These are phyloP conservation scores for Vigna radiata DNA, from an alignment of 306 rosid species.

Conservation along the genomic window DNA sequence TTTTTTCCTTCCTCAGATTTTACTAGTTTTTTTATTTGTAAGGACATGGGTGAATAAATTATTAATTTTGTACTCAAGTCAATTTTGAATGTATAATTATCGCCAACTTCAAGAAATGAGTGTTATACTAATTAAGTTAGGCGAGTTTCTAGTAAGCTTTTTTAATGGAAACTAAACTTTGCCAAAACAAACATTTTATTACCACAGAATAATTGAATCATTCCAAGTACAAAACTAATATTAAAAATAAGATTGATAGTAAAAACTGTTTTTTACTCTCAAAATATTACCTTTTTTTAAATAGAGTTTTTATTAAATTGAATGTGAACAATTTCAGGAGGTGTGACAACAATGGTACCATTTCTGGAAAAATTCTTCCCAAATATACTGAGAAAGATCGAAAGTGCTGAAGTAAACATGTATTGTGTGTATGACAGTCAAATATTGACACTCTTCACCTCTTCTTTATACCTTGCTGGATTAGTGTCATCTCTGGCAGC, in stretches of 20 bases:
- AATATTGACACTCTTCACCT: slow-evolving; percentile 69
- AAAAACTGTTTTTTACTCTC: no score
- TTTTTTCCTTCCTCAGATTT: not conserved
- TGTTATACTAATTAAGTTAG: no score
- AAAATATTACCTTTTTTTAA: no score
- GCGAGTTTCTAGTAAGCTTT: no score
- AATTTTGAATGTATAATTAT: no score
- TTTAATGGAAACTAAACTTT: no score
- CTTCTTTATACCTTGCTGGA: slow-evolving; percentile 75
- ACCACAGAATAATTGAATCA: not conserved
- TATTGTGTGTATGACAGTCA: slow-evolving; percentile 75
- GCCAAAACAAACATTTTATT: no score
- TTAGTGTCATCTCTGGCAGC: slow-evolving; percentile 60
- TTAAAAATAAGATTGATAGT: no score
- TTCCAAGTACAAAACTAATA: not conserved
- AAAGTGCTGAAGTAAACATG: slow-evolving; percentile 48
- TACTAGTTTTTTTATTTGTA: not conserved
- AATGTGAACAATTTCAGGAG: slow-evolving; percentile 50
- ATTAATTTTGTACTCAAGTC: no score
- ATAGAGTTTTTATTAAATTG: not conserved
- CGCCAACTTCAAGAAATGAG: no score
- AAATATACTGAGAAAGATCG: slow-evolving; percentile 51
- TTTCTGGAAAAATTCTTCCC: slow-evolving; percentile 74
- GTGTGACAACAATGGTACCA: slow-evolving; percentile 73
- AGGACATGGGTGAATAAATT: not conserved